Percentiles rank a stretch among this genome's conserved stretches.
Evolutionary conservation across 75 land plant species (phyloP).

Genomic region (Gnetum montanum): DNA sequence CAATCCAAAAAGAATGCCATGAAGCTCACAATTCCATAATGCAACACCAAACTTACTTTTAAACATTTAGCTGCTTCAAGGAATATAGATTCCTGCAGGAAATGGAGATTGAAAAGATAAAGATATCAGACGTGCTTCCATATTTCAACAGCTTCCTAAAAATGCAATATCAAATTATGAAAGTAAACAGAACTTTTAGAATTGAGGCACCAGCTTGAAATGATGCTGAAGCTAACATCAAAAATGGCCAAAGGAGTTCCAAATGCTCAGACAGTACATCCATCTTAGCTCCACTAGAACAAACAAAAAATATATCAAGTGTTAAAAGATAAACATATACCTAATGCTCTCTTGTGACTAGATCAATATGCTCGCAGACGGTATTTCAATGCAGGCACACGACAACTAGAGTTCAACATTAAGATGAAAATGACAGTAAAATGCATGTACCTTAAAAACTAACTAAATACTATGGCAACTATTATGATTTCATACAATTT

Average conservation of each 20-base stretch:
- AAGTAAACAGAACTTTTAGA: slow-evolving; percentile 61
- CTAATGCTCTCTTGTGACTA: too few species aligned
- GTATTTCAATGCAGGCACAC: too few species aligned
- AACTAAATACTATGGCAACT: too few species aligned
- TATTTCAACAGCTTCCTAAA: not conserved
- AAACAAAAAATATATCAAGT: not conserved
- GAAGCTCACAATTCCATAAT: too few species aligned
- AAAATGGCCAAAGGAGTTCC: slow-evolving; percentile 60
- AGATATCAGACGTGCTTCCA: not conserved
- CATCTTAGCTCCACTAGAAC: slow-evolving; percentile 45
- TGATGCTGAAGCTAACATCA: slow-evolving; percentile 73
- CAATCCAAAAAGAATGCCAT: too few species aligned
- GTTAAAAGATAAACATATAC: too few species aligned
- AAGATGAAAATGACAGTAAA: too few species aligned
- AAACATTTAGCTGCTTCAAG: slow-evolving; percentile 57
- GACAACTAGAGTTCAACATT: too few species aligned
- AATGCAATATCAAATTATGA: too few species aligned
- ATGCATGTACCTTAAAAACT: too few species aligned
- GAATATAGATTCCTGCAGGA: slow-evolving; percentile 71
- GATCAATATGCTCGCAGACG: too few species aligned
- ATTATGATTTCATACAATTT: too few species aligned
- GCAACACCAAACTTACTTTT: slow-evolving; percentile 22
- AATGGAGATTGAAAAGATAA: not conserved
- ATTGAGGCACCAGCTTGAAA: slow-evolving; percentile 88
- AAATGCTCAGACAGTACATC: slow-evolving; percentile 33